Evolutionary conservation across 2,329 filamentous ascomycete species (phyloP).

Genomic region (Tolypocladium guangdongense): DNA sequence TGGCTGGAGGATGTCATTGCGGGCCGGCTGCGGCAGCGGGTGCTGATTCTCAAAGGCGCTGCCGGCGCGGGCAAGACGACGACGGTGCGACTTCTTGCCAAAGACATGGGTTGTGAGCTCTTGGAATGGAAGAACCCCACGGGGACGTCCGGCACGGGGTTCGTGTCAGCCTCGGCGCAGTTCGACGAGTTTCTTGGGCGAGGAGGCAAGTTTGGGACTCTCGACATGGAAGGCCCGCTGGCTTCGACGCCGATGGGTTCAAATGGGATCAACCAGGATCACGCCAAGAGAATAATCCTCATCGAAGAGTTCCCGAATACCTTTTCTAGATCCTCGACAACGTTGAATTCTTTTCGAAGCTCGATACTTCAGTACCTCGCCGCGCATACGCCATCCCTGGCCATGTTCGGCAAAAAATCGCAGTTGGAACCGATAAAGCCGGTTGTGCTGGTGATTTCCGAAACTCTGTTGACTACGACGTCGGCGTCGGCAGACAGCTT

Average conservation of each 20-base stretch:
- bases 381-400: constrained; percentile 47
- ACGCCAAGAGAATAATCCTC: constrained; percentile 48
- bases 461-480: constrained; percentile 76
- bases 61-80: constrained; percentile 92
- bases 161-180: constrained; percentile 61
- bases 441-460: constrained; percentile 82
- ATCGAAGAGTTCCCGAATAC: constrained; percentile 78
- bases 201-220: constrained; percentile 66
- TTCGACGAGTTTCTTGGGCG: constrained; percentile 89
- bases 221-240: constrained; percentile 35
- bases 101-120: constrained; percentile 64
- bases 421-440: constrained; percentile 47
- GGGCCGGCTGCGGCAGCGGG: constrained; percentile 54
- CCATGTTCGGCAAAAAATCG: constrained; percentile 31
- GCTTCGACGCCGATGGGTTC: constrained; percentile 15
- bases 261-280: constrained; percentile 8
- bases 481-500: constrained; percentile 83
- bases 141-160: constrained; percentile 46
- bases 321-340: constrained; percentile 53
- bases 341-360: constrained; percentile 60
- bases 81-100: constrained; percentile 67
- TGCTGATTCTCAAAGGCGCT: constrained; percentile 79
- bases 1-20: constrained; percentile 71
- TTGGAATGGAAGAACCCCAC: constrained; percentile 86
- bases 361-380: constrained; percentile 67